Conservation (phyloP, 2,329 filamentous ascomycete genomes). For the Helicocarpus griseus region DNA sequence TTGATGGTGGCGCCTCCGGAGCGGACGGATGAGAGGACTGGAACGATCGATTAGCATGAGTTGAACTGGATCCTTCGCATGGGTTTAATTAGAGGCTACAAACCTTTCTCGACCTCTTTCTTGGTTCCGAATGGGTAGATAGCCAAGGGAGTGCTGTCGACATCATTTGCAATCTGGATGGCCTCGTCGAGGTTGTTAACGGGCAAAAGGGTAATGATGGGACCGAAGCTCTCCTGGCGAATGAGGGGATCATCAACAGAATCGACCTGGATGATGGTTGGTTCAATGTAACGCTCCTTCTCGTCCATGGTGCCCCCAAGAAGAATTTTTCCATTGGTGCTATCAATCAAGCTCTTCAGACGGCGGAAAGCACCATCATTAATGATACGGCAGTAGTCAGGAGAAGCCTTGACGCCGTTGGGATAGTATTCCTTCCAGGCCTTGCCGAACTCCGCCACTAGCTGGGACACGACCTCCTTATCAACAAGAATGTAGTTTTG, state of each 20-base stretch:
- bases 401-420: conserved; percentile 64
- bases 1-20: conserved; percentile 56
- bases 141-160: conserved; percentile 74
- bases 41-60: not conserved
- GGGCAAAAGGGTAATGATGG: conserved; percentile 74
- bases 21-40: conserved; percentile 52
- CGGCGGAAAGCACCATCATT: conserved; percentile 71
- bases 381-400: conserved; percentile 71
- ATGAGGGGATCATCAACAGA: conserved; percentile 68
- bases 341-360: conserved; percentile 85
- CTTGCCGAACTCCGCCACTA: conserved; percentile 64
- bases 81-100: conserved; percentile 15
- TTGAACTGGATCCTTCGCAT: not conserved
- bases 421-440: conserved; percentile 73
- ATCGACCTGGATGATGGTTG: conserved; percentile 80
- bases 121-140: conserved; percentile 80
- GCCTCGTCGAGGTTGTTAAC: conserved; percentile 76
- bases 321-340: conserved; percentile 71
- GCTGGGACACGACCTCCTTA: conserved; percentile 57
- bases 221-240: conserved; percentile 80
- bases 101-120: conserved; percentile 64
- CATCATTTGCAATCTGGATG: conserved; percentile 67
- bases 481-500: conserved; percentile 91
- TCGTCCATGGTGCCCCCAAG: conserved; percentile 79
- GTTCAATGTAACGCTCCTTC: conserved; percentile 72